phyloP scores from a whole-genome alignment of 2,329 filamentous ascomycete genomes.

The Metarhizium guizhouense region DNA sequence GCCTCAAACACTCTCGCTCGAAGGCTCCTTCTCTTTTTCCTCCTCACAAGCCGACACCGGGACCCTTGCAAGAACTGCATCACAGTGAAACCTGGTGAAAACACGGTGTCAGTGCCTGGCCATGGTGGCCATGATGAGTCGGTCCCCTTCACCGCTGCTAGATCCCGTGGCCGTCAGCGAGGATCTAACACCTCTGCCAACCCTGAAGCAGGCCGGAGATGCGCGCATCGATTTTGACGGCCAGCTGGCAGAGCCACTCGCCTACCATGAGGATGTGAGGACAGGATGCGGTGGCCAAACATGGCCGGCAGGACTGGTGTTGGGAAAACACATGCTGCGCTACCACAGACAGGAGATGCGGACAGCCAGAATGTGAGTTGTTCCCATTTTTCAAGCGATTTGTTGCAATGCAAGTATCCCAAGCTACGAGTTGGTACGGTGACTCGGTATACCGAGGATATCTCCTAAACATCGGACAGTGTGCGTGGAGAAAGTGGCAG shows the following conservation, averaged over 20 bases:
- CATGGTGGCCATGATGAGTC: constrained; percentile 15
- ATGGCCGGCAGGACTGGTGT: constrained; percentile 88
- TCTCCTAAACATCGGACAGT: background rate
- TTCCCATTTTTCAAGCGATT: constrained; percentile 1
- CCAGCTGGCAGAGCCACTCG: constrained; percentile 59
- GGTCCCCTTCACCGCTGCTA: constrained; percentile 38
- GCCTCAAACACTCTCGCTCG: background rate
- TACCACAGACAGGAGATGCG: constrained; percentile 56
- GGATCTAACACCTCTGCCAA: constrained; percentile 50
- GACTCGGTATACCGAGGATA: background rate
- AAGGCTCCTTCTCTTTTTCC: background rate
- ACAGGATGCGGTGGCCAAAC: constrained; percentile 88
- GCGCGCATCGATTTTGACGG: constrained; percentile 59
- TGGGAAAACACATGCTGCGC: constrained; percentile 77
- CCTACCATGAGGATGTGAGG: constrained; percentile 75
- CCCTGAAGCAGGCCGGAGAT: constrained; percentile 45
- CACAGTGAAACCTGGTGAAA: background rate
- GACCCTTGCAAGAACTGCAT: background rate
- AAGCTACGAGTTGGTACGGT: background rate
- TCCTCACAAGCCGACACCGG: background rate
- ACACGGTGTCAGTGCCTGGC: background rate
- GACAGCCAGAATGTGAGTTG: constrained; percentile 63
- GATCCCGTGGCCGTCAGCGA: constrained; percentile 42
- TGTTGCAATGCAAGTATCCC: background rate
- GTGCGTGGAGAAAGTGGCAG: background rate